These are phyloP conservation scores for Saccharomycopsis malanga DNA, from an alignment of 805 yeast genomes.

Conservation along the genomic window DNA sequence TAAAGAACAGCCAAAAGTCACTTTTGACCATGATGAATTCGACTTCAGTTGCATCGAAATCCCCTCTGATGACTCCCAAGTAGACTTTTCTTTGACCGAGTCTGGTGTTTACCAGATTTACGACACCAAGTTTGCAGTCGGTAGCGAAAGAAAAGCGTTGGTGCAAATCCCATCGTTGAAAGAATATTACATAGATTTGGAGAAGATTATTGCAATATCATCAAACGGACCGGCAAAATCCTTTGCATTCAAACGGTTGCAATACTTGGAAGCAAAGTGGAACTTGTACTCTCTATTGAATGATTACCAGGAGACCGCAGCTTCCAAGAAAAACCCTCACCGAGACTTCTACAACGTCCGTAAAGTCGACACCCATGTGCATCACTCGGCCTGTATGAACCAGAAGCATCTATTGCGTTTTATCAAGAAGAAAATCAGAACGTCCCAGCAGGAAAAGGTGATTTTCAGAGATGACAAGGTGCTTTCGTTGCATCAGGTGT, in stretches of 20 bases:
- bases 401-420: slow-evolving; percentile 93
- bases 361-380: slow-evolving; percentile 97
- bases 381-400: slow-evolving; percentile 98
- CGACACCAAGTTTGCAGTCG: slow-evolving; percentile 22
- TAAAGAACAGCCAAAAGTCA: slow-evolving; percentile 36
- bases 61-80: slow-evolving; percentile 40
- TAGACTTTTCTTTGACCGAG: slow-evolving; percentile 41
- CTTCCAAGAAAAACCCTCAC: slow-evolving; percentile 89
- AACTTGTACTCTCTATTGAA: slow-evolving; percentile 79
- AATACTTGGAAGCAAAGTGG: slow-evolving; percentile 96
- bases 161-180: slow-evolving; percentile 71
- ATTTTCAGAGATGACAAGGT: slow-evolving; percentile 89
- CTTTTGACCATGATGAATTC: slow-evolving; percentile 42
- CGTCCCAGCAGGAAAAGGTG: slow-evolving; percentile 79
- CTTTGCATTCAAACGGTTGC: slow-evolving; percentile 89
- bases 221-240: slow-evolving; percentile 96
- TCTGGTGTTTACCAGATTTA: slow-evolving; percentile 68
- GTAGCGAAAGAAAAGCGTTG: slow-evolving; percentile 32
- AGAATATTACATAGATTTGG: slow-evolving; percentile 82
- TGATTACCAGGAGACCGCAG: slow-evolving; percentile 88
- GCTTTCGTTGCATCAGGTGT: slow-evolving; percentile 81
- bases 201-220: slow-evolving; percentile 61
- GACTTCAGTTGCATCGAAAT: slow-evolving; percentile 49
- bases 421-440: slow-evolving; percentile 89
- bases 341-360: slow-evolving; percentile 95